phyloP scores from a whole-genome alignment of 805 yeast species.

The Komagataella pseudopastoris region DNA sequence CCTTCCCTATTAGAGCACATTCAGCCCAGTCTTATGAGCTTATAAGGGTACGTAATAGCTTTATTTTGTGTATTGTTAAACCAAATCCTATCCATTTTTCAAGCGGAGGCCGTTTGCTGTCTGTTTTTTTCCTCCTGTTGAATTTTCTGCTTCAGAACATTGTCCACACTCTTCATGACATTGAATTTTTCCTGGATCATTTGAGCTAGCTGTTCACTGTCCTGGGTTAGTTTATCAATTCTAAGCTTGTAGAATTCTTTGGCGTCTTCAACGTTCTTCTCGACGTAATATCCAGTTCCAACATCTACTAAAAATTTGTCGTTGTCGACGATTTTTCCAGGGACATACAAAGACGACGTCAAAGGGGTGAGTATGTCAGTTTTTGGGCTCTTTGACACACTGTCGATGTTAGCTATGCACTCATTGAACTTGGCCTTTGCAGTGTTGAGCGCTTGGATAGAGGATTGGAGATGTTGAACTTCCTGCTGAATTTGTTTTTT shows the following conservation, averaged over 20 bases:
- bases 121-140: constrained; percentile 25
- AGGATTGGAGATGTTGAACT: constrained; percentile 71
- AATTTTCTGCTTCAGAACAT: constrained; percentile 38
- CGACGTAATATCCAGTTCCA: constrained; percentile 93
- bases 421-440: constrained; percentile 77
- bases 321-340: constrained; percentile 59
- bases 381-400: constrained; percentile 25
- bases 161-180: constrained; percentile 46
- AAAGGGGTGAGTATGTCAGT: constrained; percentile 68
- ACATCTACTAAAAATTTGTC: constrained; percentile 78
- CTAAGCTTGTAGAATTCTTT: constrained; percentile 59
- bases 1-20: constrained; percentile 15
- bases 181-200: constrained; percentile 67
- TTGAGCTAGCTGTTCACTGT: constrained; percentile 58
- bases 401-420: constrained; percentile 58
- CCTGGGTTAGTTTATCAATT: constrained; percentile 56
- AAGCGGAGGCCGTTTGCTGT: constrained; percentile 1
- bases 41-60: constrained; percentile 9
- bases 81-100: constrained; percentile 4
- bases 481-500: constrained; percentile 78
- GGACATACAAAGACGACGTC: constrained; percentile 79
- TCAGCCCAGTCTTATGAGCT: constrained; percentile 9
- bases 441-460: constrained; percentile 68
- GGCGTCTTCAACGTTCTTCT: constrained; percentile 59
- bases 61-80: not conserved